These are phyloP conservation scores for Verbascum thapsus DNA, from an alignment of 257 asterid species.

Conservation along the genomic window DNA sequence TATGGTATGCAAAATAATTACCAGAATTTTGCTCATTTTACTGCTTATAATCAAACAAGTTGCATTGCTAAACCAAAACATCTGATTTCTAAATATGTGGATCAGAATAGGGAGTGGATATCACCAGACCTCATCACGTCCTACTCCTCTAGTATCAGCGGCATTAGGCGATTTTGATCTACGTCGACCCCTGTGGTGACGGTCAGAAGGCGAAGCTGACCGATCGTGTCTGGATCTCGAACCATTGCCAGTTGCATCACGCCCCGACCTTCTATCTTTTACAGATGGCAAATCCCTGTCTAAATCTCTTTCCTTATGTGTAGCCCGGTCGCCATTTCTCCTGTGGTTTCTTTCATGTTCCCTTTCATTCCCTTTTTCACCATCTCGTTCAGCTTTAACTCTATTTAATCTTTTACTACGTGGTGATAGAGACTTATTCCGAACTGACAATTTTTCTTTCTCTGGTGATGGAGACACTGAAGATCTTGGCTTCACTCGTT, in stretches of 20 bases:
- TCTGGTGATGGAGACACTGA: constrained; percentile 37
- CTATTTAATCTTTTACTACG: constrained; percentile 69
- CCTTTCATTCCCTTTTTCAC: constrained; percentile 48
- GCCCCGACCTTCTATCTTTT: constrained; percentile 55
- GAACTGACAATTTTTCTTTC: constrained; percentile 27
- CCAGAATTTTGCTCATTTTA: neutral
- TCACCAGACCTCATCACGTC: constrained; percentile 89
- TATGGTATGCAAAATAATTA: neutral
- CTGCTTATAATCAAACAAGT: neutral
- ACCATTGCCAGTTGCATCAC: constrained; percentile 59
- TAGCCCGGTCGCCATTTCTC: constrained; percentile 48
- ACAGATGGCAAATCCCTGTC: constrained; percentile 48
- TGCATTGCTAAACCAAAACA: constrained; percentile 11
- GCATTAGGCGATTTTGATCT: constrained; percentile 74
- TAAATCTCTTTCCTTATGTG: constrained; percentile 47
- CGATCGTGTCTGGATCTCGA: constrained; percentile 56
- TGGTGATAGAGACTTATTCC: constrained; percentile 58
- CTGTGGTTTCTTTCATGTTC: constrained; percentile 50
- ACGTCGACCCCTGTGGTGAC: constrained; percentile 53
- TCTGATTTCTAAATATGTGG: constrained; percentile 18
- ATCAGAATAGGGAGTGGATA: constrained; percentile 45
- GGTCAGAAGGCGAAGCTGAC: constrained; percentile 63
- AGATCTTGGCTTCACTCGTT: constrained; percentile 45
- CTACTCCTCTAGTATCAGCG: constrained; percentile 57
- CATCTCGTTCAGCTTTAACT: constrained; percentile 58